A percentile compares a stretch with the other conserved stretches of the same genome.
Evolutionary conservation across 768 basidiomycete species (phyloP).

Genomic region (Hericium erinaceus): DNA sequence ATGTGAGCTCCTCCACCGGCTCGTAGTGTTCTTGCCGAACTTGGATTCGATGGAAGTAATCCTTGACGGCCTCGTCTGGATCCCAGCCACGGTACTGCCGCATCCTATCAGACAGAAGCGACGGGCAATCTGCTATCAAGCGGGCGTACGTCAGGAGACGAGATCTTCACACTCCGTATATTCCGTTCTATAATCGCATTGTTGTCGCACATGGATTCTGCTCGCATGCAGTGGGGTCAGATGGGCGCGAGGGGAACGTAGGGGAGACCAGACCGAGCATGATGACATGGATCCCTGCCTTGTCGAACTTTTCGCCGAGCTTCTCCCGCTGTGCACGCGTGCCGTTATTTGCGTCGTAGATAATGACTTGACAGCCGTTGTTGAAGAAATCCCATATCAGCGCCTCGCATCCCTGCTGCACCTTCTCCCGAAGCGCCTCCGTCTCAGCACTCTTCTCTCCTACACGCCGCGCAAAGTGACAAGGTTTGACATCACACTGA

Average conservation of each 20-base stretch:
- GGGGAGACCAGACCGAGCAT: slow-evolving; percentile 58
- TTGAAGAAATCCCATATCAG: slow-evolving; percentile 85
- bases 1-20: slow-evolving; percentile 82
- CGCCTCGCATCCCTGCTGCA: slow-evolving; percentile 80
- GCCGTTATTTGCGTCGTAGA: slow-evolving; percentile 98
- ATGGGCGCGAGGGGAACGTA: background rate
- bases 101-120: background rate
- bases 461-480: slow-evolving; percentile 5
- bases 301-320: slow-evolving; percentile 79
- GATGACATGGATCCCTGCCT: slow-evolving; percentile 83
- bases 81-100: slow-evolving; percentile 86
- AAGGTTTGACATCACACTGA: background rate
- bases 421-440: slow-evolving; percentile 58
- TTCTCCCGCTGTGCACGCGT: slow-evolving; percentile 54
- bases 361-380: slow-evolving; percentile 86
- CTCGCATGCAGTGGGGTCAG: slow-evolving; percentile 2
- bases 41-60: slow-evolving; percentile 84
- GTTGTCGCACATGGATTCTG: slow-evolving; percentile 89
- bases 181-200: slow-evolving; percentile 90
- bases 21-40: slow-evolving; percentile 87
- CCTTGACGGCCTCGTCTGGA: slow-evolving; percentile 82
- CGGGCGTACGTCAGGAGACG: slow-evolving; percentile 83
- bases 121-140: background rate
- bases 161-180: slow-evolving; percentile 94
- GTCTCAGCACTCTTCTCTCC: slow-evolving; percentile 81